A percentile compares a stretch with the other conserved stretches of the same genome.
phyloP scores from a whole-genome alignment of 192 early-diverging fungal genomes.

The Umbelopsis sp. region DNA sequence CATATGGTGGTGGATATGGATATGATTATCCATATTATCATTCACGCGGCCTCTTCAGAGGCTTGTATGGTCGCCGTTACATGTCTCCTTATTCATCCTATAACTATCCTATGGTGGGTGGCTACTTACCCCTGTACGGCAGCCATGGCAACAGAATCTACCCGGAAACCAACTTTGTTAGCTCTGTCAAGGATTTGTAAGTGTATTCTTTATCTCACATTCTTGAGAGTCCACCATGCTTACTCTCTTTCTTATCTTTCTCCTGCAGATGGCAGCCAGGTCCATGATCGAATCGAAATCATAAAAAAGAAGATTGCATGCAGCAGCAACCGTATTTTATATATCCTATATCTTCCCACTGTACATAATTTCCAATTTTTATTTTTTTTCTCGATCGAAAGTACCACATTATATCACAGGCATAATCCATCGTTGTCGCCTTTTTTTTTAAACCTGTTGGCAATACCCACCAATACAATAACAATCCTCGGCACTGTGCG shows the following conservation, averaged over 20 bases:
- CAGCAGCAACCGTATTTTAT: not conserved
- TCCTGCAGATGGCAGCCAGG: slow-evolving; percentile 9
- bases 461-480: too few relatives aligned
- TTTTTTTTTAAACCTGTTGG: not conserved
- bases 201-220: too few relatives aligned
- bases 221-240: too few relatives aligned
- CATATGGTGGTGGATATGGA: not conserved
- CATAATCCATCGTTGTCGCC: not conserved
- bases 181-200: slow-evolving; percentile 17
- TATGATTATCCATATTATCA: slow-evolving; percentile 8
- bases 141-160: slow-evolving; percentile 14
- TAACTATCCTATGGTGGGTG: slow-evolving; percentile 13
- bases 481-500: too few relatives aligned
- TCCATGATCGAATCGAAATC: not conserved
- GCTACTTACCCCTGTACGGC: slow-evolving; percentile 10
- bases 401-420: not conserved
- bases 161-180: slow-evolving; percentile 12
- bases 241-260: not conserved
- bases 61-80: not conserved
- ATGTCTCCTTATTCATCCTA: slow-evolving; percentile 17
- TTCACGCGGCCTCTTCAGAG: not conserved
- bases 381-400: not conserved
- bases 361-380: not conserved
- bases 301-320: not conserved
- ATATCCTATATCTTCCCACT: not conserved